Conservation (phyloP, 2,329 filamentous ascomycete species). For the Chaetomium olivaceum region DNA sequence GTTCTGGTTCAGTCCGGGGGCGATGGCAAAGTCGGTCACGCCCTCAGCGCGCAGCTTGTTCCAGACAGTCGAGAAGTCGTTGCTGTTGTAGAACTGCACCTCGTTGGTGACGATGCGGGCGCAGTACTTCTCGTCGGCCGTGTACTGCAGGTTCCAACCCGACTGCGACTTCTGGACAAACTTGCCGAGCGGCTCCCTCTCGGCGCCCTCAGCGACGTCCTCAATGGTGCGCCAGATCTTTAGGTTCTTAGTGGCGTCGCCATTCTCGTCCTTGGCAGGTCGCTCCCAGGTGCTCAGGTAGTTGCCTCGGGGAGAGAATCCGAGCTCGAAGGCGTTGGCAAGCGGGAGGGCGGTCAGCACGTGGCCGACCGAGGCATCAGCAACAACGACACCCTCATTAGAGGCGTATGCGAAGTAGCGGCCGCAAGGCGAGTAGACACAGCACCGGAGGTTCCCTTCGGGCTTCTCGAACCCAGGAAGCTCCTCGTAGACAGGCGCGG, state of each 20-base stretch:
- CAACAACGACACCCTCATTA: conserved; percentile 79
- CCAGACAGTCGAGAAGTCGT: conserved; percentile 83
- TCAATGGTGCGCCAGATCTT: conserved; percentile 92
- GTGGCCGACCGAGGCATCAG: conserved; percentile 77
- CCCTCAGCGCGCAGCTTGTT: conserved; percentile 94
- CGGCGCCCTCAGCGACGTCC: conserved; percentile 59
- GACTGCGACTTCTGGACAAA: conserved; percentile 96
- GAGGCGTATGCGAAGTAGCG: conserved; percentile 96
- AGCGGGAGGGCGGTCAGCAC: conserved; percentile 74
- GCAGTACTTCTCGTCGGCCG: conserved; percentile 87
- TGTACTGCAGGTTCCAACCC: conserved; percentile 97
- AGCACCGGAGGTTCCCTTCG: conserved; percentile 92
- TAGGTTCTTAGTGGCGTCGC: conserved; percentile 91
- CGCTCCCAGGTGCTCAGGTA: conserved; percentile 98
- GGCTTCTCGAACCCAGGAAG: conserved; percentile 83
- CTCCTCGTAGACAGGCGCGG: conserved; percentile 81
- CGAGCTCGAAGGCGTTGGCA: conserved; percentile 87
- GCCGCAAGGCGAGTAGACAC: conserved; percentile 92
- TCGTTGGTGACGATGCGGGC: conserved; percentile 94
- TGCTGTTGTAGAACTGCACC: conserved; percentile 93
- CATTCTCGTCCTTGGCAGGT: conserved; percentile 85
- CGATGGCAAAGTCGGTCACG: conserved; percentile 83
- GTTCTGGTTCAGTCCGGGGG: conserved; percentile 85
- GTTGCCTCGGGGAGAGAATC: conserved; percentile 88
- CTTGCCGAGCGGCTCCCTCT: conserved; percentile 75